Base-by-base conservation (phyloP, 2,329 filamentous ascomycete species). In the Scedosporium aurantiacum region DNA sequence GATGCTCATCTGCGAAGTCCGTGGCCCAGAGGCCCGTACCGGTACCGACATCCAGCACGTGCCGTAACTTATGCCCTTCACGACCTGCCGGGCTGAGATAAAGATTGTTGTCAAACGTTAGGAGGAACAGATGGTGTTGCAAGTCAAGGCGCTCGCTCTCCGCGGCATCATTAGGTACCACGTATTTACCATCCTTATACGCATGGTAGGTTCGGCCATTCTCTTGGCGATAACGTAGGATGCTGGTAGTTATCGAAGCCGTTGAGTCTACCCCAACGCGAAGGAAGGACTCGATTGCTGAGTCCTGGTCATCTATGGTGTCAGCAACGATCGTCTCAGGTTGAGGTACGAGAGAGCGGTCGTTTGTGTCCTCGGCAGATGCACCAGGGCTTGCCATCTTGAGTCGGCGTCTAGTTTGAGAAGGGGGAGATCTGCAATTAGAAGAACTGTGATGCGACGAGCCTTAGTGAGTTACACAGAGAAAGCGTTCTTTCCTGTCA, bases 1-100 rank as follows among this genome's bases (percentile, higher is more conserved):
- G 23, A 43, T n/a, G 7, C 8, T 18, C 18, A 23, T 32, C 61
- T 63, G 68, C 70, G 62, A 69, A 73, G 52, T 73, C 70, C 0
- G 71, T 66, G 18, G 70, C 68, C 71, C 70, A 73, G 41, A 68
- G 64, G 5, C 71, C 71, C 0, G 70, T 72, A 3, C 71, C 71
- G 1, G 68, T 70, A n/a, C 71, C 71, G 5, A 70, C 62, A 55
- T 73, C 71, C 16, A 73, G 64, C 18, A 69, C 69, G 10, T 67
- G 63, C 16, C 32, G 32, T 37, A 37, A 14, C 32, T 37, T 8
- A 37, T 66, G 6, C 63, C 65, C 43, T 25, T 64, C 59, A 37
- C 58, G 41, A 16, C 59, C 63, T n/a, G 58, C 61, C 47, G 67
- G 64, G 23, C 65, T 66, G 10, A 69, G 25, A 12, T 66, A 61